phyloP scores from a whole-genome alignment of 2,329 filamentous ascomycete genomes.

The Hypoxylon sp. region DNA sequence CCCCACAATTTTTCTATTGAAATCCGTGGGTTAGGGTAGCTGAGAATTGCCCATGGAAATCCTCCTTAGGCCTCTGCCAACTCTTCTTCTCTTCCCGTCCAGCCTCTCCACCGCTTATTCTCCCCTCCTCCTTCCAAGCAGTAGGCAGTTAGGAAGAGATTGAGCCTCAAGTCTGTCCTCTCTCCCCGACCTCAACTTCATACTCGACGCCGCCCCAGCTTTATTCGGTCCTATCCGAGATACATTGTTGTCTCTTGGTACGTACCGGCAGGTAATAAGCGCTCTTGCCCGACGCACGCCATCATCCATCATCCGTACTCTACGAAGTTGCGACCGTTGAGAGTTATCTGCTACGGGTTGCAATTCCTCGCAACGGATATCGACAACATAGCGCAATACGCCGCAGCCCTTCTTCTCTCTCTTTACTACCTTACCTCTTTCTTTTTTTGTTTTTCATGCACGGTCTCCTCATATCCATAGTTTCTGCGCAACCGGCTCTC shows the following conservation, averaged over 20 bases:
- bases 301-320: slow-evolving; percentile 25
- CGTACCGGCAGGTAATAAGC: slow-evolving; percentile 36
- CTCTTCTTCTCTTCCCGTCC: slow-evolving; percentile 52
- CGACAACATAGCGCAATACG: slow-evolving; percentile 4
- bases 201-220: slow-evolving; percentile 3
- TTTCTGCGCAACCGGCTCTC: slow-evolving; percentile 26
- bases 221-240: slow-evolving; percentile 18
- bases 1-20: slow-evolving; percentile 44
- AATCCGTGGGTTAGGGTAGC: slow-evolving; percentile 6
- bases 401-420: not conserved
- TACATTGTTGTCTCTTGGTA: slow-evolving; percentile 33
- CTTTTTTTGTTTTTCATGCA: slow-evolving; percentile 24
- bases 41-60: slow-evolving; percentile 53
- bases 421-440: not conserved
- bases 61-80: slow-evolving; percentile 53
- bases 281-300: slow-evolving; percentile 26
- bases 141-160: slow-evolving; percentile 33
- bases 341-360: slow-evolving; percentile 4
- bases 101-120: slow-evolving; percentile 53
- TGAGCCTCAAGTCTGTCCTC: slow-evolving; percentile 34
- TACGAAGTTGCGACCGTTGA: slow-evolving; percentile 33
- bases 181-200: slow-evolving; percentile 12
- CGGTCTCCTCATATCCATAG: slow-evolving; percentile 16
- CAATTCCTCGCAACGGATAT: slow-evolving; percentile 5
- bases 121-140: slow-evolving; percentile 41